phyloP scores from a whole-genome alignment of 202 grass and related monocot genomes.

The Setaria viridis region DNA sequence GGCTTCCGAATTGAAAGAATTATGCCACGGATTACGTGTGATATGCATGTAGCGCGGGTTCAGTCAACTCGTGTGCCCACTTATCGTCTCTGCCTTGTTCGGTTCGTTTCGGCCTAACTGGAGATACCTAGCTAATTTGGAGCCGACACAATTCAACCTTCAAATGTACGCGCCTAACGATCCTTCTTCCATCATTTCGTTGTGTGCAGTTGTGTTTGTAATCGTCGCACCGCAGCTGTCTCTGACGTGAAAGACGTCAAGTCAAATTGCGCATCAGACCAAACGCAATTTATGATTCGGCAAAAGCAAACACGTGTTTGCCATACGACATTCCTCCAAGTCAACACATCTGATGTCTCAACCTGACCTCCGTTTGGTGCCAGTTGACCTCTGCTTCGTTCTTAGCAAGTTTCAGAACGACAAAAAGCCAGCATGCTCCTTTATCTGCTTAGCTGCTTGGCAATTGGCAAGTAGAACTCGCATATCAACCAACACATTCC shows the following conservation, averaged over 20 bases:
- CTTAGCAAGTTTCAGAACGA: neutral
- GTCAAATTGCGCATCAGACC: neutral
- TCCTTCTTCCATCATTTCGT: neutral
- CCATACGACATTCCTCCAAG: neutral
- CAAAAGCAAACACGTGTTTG: neutral
- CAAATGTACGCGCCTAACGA: conserved; percentile 29
- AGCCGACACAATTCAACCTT: neutral
- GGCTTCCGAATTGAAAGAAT: neutral
- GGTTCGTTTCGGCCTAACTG: conserved; percentile 26
- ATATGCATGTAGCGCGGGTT: neutral
- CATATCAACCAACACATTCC: neutral
- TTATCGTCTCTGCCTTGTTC: neutral
- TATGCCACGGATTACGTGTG: neutral
- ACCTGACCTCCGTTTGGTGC: neutral
- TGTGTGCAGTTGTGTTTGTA: neutral
- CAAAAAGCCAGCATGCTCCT: neutral
- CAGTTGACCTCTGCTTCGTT: conserved; percentile 30
- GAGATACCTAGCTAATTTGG: neutral
- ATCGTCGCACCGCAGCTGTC: neutral
- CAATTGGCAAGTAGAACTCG: neutral
- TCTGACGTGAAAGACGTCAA: neutral
- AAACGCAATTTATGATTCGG: neutral
- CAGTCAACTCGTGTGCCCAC: conserved; percentile 1
- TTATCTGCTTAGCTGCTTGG: neutral
- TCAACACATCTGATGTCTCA: neutral